A percentile compares a stretch with the other conserved stretches of the same genome.
Evolutionary conservation across 164 flowering plant species (phyloP).

Genomic region (Sedum album): DNA sequence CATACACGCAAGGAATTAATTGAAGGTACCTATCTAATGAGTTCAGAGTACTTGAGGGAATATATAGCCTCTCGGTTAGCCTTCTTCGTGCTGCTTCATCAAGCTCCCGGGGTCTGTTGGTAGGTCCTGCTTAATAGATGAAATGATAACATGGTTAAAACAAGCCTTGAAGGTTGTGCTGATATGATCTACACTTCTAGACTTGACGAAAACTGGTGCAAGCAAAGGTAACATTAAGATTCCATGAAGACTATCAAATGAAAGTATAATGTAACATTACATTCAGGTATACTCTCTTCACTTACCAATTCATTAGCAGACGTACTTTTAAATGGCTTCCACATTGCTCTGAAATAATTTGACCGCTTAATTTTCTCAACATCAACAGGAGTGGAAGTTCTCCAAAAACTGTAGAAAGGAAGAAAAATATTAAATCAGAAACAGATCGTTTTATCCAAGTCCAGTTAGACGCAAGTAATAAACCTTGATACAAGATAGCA

Average conservation of each 20-base stretch:
- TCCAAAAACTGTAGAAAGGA: constrained; percentile 40
- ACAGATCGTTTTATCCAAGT: neutral
- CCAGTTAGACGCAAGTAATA: too few relatives aligned
- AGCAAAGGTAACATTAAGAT: neutral
- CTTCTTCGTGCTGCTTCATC: constrained; percentile 98
- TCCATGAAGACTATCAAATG: neutral
- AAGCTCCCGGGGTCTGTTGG: constrained; percentile 97
- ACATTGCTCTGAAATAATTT: constrained; percentile 42
- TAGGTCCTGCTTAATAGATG: constrained; percentile 58
- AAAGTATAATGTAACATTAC: neutral
- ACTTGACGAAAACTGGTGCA: neutral
- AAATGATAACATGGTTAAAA: neutral
- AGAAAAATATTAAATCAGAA: constrained; percentile 12
- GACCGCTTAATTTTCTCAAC: constrained; percentile 69
- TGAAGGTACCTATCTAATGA: neutral
- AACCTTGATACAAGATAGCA: neutral
- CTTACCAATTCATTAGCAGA: constrained; percentile 31
- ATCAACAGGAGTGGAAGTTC: constrained; percentile 40
- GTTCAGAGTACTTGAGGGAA: constrained; percentile 64
- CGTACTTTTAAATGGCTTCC: constrained; percentile 27
- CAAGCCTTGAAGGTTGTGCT: neutral
- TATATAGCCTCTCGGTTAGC: constrained; percentile 87
- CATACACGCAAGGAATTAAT: neutral
- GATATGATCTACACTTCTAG: neutral
- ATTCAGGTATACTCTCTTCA: neutral